A percentile compares a stretch with the other conserved stretches of the same genome.
These are phyloP conservation scores for Hypoxylon trugodes DNA, from an alignment of 495 filamentous ascomycete genomes.

Conservation along the genomic window DNA sequence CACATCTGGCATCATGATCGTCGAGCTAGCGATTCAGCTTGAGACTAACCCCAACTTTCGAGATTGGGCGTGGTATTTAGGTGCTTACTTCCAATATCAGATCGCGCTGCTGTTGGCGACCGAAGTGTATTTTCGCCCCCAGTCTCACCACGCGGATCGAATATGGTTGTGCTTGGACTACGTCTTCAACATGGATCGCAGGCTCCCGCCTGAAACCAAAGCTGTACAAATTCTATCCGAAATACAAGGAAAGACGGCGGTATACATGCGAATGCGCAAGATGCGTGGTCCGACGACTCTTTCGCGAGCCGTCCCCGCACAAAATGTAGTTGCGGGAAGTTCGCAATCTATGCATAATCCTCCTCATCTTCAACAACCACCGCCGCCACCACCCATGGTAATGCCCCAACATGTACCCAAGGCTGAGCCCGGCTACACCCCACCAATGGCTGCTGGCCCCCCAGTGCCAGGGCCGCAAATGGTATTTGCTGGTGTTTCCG, in stretches of 20 bases:
- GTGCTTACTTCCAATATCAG: conserved; percentile 65
- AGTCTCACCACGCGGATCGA: conserved; percentile 62
- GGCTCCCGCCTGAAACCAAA: conserved; percentile 53
- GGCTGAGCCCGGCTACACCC: conserved; percentile 30
- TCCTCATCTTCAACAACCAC: neutral
- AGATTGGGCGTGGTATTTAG: conserved; percentile 64
- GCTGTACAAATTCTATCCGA: conserved; percentile 50
- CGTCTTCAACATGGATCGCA: conserved; percentile 67
- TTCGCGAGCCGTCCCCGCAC: conserved; percentile 45
- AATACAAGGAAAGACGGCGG: conserved; percentile 50
- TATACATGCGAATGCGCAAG: conserved; percentile 55
- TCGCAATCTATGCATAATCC: conserved; percentile 8
- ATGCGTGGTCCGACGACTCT: conserved; percentile 54
- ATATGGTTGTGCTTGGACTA: conserved; percentile 78
- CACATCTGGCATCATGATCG: conserved; percentile 58
- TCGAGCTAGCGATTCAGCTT: conserved; percentile 68
- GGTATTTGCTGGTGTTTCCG: conserved; percentile 56
- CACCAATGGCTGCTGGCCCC: conserved; percentile 22
- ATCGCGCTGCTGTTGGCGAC: conserved; percentile 62
- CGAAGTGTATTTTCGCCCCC: conserved; percentile 64
- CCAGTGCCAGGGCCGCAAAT: conserved; percentile 43
- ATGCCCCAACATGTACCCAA: conserved; percentile 16
- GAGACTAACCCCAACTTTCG: conserved; percentile 62
- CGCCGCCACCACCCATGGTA: neutral
- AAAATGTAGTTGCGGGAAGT: conserved; percentile 52